Evolutionary conservation across 2,329 filamentous ascomycete genomes (phyloP), one percentile per base, ranked within the genome.

Genomic region (Fusarium avenaceum): DNA sequence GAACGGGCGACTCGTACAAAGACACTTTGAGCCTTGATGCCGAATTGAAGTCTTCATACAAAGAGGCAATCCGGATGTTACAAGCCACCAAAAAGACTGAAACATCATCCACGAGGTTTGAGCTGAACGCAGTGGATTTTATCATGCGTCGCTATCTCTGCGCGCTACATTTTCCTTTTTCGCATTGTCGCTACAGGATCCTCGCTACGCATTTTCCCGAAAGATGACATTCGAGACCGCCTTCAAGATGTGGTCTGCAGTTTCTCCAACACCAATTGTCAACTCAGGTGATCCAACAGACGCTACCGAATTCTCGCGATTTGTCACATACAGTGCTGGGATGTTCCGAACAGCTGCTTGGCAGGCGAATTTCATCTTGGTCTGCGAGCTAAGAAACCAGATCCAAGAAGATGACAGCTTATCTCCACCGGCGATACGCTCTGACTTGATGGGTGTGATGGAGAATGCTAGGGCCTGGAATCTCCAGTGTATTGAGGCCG

Each of bases 111-210:
- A 74, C 78, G 0, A 58, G 67, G 0, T 85, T 85, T 53, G 80
- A 82, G n/a, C 71, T 81, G 7, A 80, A 81, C 5, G 67, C 84
- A 1, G 71, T 86, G 7, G 83, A 88, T 28, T 79, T 86, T 42
- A 74, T 87, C 22, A 80, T 88, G 62, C 81, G 84, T 26, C 84
- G 86, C 10, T 88, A 86, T 68, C 74, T 89, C 4, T 78, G 86
- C 7, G 78, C 83, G 0, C 79, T 91, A 0, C 88, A 91, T 70
- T 78, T 85, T 4, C 85, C 85, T 0, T 88, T 82, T 82, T 84
- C 26, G 74, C 73, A 1, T 71, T 77, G 0, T 77, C 82, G 2
- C 73, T 82, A 3, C 73, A 74, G 1, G 78, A 85, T 6, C 77
- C 82, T 1, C 71, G 78, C 4, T 87, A 83, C 60, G 83, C 84